Percentiles rank a stretch among this genome's conserved stretches.
These are phyloP conservation scores for Leonotis leonurus DNA, from an alignment of 257 asterid species.

Conservation along the genomic window DNA sequence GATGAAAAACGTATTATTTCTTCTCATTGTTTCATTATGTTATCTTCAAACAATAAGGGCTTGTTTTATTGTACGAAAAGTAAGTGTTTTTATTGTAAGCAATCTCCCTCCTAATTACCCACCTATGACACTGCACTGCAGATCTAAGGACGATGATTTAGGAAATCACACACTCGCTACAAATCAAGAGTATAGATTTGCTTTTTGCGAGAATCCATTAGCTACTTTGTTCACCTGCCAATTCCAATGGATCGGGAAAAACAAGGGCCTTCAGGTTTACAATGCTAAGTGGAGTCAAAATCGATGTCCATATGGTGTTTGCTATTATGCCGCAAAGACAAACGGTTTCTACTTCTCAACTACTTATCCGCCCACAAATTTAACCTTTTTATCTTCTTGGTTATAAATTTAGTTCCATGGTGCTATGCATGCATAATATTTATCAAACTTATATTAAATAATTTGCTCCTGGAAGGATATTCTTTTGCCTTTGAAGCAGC, in stretches of 20 bases:
- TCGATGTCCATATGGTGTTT: background rate
- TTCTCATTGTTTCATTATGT: background rate
- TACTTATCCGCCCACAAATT: background rate
- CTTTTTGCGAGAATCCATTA: background rate
- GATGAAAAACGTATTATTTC: background rate
- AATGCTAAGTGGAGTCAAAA: background rate
- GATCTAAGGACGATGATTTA: background rate
- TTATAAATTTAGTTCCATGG: no score
- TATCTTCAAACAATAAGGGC: no score
- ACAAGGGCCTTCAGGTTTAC: background rate
- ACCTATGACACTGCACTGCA: background rate
- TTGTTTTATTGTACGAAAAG: no score
- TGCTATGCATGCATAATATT: no score
- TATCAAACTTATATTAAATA: no score
- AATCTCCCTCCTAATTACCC: slow-evolving; percentile 8
- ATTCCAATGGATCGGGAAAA: background rate
- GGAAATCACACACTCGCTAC: background rate
- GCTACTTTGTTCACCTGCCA: background rate
- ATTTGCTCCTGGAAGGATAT: no score
- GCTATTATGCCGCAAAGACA: background rate
- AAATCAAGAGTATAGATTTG: background rate
- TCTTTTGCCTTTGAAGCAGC: no score
- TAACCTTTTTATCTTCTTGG: background rate
- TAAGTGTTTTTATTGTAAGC: background rate
- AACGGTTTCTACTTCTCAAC: background rate